These are phyloP conservation scores for Ochromonas danica DNA, from an alignment of 108 stramenopile species.

Conservation along the genomic window DNA sequence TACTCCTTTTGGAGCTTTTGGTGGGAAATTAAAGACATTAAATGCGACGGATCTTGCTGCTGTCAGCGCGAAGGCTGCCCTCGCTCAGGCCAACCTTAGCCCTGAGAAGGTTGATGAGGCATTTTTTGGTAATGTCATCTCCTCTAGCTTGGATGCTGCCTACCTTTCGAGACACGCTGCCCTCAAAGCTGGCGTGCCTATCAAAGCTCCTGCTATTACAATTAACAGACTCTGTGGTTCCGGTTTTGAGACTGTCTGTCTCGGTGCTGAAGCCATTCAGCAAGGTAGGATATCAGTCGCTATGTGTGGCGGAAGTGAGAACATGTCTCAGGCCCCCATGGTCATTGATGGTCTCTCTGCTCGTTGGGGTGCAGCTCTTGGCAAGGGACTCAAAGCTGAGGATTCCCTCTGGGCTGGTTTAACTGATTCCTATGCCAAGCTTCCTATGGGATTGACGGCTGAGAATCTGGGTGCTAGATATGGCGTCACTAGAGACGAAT, in stretches of 20 bases:
- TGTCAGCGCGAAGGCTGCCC: conserved; percentile 61
- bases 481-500: conserved; percentile 65
- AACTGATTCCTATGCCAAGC: conserved; percentile 78
- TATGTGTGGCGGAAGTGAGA: conserved; percentile 90
- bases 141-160: conserved; percentile 78
- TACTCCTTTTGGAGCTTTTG: conserved; percentile 95
- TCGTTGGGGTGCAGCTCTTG: conserved; percentile 73
- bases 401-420: conserved; percentile 65
- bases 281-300: conserved; percentile 71
- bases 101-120: conserved; percentile 71
- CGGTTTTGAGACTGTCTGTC: conserved; percentile 92
- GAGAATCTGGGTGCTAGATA: conserved; percentile 92
- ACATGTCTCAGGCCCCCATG: conserved; percentile 90
- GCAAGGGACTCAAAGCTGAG: conserved; percentile 68
- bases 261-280: conserved; percentile 53
- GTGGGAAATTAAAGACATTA: conserved; percentile 76
- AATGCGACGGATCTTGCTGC: conserved; percentile 58
- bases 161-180: conserved; percentile 91
- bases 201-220: conserved; percentile 78
- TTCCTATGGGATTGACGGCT: conserved; percentile 96
- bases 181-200: conserved; percentile 69
- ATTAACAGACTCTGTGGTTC: conserved; percentile 94
- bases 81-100: conserved; percentile 65
- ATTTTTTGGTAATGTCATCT: conserved; percentile 94
- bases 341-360: conserved; percentile 73